A percentile compares a stretch with the other conserved stretches of the same genome.
Conservation (phyloP, 2,329 filamentous ascomycete genomes). For the Ophiostoma piceae region DNA sequence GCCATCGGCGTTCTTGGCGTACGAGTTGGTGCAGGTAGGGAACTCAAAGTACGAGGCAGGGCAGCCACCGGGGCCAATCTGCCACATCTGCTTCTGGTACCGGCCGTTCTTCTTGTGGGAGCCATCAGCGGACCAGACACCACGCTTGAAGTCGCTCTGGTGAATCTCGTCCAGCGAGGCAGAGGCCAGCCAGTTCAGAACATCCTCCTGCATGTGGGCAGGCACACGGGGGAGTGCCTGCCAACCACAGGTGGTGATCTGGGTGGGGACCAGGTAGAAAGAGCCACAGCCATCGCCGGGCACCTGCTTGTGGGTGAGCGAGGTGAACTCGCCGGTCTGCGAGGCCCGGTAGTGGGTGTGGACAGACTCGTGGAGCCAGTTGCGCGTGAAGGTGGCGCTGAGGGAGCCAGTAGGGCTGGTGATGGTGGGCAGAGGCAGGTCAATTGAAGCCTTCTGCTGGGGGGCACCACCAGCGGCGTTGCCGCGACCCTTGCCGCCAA, state of each 20-base stretch:
- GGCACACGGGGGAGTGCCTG: constrained; percentile 22
- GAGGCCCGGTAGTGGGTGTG: constrained; percentile 21
- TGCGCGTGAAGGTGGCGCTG: constrained; percentile 13
- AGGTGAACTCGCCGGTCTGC: constrained; percentile 21
- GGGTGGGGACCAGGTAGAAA: constrained; percentile 25
- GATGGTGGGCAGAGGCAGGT: constrained; percentile 12
- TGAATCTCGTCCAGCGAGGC: constrained; percentile 16
- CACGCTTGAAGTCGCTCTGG: constrained; percentile 18
- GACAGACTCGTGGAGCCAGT: constrained; percentile 25
- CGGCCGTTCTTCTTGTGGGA: background rate
- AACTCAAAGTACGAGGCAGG: constrained; percentile 23
- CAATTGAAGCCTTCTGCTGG: background rate
- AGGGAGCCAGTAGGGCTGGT: constrained; percentile 16
- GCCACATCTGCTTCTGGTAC: constrained; percentile 22
- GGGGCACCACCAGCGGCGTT: background rate
- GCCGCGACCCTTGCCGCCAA: background rate
- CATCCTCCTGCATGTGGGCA: constrained; percentile 7
- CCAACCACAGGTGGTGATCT: constrained; percentile 25
- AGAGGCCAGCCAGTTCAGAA: constrained; percentile 13
- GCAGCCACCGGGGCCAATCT: constrained; percentile 23
- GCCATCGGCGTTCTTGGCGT: background rate
- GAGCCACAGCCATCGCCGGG: constrained; percentile 27
- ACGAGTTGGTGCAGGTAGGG: constrained; percentile 22
- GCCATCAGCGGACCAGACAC: constrained; percentile 1
- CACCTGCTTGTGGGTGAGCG: constrained; percentile 23